These are phyloP conservation scores for Chenopodium album DNA, from an alignment of 148 eudicot genomes.

Conservation along the genomic window DNA sequence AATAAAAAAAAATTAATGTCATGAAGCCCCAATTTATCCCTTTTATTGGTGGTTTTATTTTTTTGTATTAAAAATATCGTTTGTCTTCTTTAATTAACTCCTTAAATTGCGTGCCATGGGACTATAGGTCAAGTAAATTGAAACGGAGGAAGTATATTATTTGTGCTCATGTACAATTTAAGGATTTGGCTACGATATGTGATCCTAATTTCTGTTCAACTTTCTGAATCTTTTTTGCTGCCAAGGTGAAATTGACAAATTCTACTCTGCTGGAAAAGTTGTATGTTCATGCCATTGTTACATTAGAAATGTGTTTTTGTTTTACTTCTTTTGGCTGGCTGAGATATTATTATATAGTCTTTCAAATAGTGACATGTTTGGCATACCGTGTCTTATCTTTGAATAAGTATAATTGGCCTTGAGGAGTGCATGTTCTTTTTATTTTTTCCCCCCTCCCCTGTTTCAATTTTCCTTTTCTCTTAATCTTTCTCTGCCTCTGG, in stretches of 20 bases:
- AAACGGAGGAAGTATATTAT: too few relatives aligned
- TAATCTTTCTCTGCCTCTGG: constrained; percentile 12
- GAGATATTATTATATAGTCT: neutral
- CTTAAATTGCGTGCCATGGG: too few relatives aligned
- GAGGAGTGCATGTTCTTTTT: neutral
- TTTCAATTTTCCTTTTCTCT: neutral
- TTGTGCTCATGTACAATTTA: too few relatives aligned
- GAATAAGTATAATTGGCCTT: neutral
- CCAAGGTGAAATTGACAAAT: neutral
- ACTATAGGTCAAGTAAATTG: too few relatives aligned
- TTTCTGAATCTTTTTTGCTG: neutral
- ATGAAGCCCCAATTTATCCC: too few relatives aligned
- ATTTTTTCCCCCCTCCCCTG: neutral
- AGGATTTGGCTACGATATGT: too few relatives aligned
- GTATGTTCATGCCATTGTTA: neutral
- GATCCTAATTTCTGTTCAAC: neutral
- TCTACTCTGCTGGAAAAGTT: neutral
- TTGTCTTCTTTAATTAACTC: too few relatives aligned
- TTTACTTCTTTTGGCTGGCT: constrained; percentile 9
- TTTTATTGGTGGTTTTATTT: too few relatives aligned
- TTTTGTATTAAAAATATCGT: too few relatives aligned
- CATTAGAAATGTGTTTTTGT: neutral
- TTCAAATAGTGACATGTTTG: neutral
- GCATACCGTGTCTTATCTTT: neutral
- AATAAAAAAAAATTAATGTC: too few relatives aligned